A percentile compares a stretch with the other conserved stretches of the same genome.
phyloP scores from a whole-genome alignment of 768 basidiomycete species.

The Pleurotus eryngii region DNA sequence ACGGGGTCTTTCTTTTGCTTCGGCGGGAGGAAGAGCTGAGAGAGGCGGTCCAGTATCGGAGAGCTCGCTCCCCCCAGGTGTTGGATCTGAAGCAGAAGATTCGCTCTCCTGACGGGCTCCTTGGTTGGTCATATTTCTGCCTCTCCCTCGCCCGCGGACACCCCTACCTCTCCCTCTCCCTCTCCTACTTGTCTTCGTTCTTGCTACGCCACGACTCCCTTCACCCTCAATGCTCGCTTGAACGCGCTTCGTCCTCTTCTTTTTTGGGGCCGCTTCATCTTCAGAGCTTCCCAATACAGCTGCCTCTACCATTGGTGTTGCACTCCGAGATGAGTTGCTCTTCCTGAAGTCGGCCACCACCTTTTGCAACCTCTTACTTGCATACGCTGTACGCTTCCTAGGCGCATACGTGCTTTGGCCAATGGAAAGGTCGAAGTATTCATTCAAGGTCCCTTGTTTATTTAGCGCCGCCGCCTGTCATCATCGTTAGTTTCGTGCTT shows the following conservation, averaged over 20 bases:
- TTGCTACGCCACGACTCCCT: neutral
- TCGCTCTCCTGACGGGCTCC: neutral
- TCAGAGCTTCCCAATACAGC: conserved; percentile 16
- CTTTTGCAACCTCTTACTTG: conserved; percentile 83
- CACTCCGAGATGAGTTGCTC: conserved; percentile 29
- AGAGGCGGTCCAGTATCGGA: too few species aligned
- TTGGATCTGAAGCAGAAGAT: neutral
- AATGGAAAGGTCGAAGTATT: conserved; percentile 68
- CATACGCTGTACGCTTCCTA: conserved; percentile 74
- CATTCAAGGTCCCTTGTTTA: conserved; percentile 72
- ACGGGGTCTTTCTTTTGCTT: too few species aligned
- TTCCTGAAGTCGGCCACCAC: conserved; percentile 81
- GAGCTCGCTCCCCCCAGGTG: too few species aligned
- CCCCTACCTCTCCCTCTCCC: conserved; percentile 13
- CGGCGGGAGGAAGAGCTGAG: too few species aligned
- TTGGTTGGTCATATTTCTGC: conserved; percentile 2
- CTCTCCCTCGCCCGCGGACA: conserved; percentile 6
- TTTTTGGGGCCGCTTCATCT: conserved; percentile 26
- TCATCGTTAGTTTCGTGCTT: neutral
- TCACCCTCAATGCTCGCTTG: neutral
- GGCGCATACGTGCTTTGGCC: conserved; percentile 74
- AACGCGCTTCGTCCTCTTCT: conserved; percentile 25
- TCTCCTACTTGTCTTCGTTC: neutral
- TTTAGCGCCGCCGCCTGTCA: conserved; percentile 59
- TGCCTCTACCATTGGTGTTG: conserved; percentile 17